Evolutionary conservation across 2,329 filamentous ascomycete genomes (phyloP), one percentile per base, ranked within the genome.

Genomic region (Aspergillus sp.): DNA sequence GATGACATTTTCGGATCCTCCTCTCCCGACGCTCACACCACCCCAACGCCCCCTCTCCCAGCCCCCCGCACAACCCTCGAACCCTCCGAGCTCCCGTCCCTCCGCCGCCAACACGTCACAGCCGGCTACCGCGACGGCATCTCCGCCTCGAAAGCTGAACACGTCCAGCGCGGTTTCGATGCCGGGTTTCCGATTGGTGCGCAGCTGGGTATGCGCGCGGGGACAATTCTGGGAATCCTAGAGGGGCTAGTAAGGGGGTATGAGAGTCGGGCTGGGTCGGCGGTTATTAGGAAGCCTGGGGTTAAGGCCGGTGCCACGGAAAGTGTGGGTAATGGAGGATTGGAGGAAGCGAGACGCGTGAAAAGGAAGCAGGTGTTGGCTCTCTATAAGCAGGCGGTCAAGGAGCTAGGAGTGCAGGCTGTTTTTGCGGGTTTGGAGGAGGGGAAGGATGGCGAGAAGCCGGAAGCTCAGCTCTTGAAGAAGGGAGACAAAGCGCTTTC

Each of bases 111-210:
- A 59, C 92, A 97, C 75, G 85, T 87, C 56, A 97, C 91, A 7
- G 89, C 91, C 45, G 95, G 95, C 22, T 98, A 98, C 78, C 89
- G 94, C 62, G 93, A 97, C 71, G 95, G 94, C 49, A 85, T 98
- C 57, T 85, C 89, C 0, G 81, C 81, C 3, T 91, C 90, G 34
- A 98, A 98, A 75, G 85, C 86, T 28, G 79, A 83, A 52, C 90
- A 88, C 70, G 87, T 97, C 28, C 95, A 99, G 77, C 83, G 83
- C 15, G 94, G 94, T 0, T 98, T 99, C 72, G 95, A 99, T 74
- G 91, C 94, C 66, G 94, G 94, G 0, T 98, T 93, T 74, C 83
- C 87, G 15, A 82, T 98, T 0, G 95, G 95, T 13, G 93, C 92
- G 0, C 88, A 89, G 55, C 80, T 98, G 31, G 95, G 94, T 0